phyloP scores from a whole-genome alignment of 441 rosid species.

The Arabidopsis hybrid region DNA sequence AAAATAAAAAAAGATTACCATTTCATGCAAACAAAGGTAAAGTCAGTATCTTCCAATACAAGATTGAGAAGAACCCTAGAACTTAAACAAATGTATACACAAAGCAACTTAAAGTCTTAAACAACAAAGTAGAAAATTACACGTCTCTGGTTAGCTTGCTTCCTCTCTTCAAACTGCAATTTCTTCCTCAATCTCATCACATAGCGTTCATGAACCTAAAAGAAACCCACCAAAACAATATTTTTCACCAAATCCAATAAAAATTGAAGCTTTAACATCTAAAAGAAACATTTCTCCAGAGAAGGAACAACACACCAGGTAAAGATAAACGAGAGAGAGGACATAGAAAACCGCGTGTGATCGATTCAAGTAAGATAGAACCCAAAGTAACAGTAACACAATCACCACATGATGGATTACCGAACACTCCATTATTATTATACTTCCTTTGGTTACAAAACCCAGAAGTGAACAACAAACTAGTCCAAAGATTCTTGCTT shows the following conservation, averaged over 20 bases:
- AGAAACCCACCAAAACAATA: conserved; percentile 3
- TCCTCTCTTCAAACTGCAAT: conserved; percentile 72
- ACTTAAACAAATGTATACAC: not conserved
- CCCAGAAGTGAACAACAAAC: not conserved
- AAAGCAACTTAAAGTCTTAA: not conserved
- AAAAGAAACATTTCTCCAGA: not conserved
- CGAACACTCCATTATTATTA: conserved; percentile 50
- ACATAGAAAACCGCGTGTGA: conserved; percentile 62
- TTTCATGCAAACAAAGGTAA: not conserved
- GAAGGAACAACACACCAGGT: conserved; percentile 53
- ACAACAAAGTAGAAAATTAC: conserved; percentile 41
- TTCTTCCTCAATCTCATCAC: conserved; percentile 71
- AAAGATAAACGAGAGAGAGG: conserved; percentile 71
- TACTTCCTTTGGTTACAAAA: not conserved
- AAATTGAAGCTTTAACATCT: too few species aligned
- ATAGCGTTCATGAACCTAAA: conserved; percentile 77
- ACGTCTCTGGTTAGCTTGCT: conserved; percentile 74
- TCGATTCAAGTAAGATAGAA: conserved; percentile 60
- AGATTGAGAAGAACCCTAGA: not conserved
- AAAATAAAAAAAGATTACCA: conserved; percentile 19
- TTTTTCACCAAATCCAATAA: not conserved
- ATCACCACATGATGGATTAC: conserved; percentile 76
- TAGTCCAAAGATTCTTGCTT: not conserved
- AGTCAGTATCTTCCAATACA: conserved; percentile 4
- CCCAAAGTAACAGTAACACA: conserved; percentile 67